These are phyloP conservation scores for Gossypium gossypioides DNA, from an alignment of 441 rosid genomes.

Conservation along the genomic window DNA sequence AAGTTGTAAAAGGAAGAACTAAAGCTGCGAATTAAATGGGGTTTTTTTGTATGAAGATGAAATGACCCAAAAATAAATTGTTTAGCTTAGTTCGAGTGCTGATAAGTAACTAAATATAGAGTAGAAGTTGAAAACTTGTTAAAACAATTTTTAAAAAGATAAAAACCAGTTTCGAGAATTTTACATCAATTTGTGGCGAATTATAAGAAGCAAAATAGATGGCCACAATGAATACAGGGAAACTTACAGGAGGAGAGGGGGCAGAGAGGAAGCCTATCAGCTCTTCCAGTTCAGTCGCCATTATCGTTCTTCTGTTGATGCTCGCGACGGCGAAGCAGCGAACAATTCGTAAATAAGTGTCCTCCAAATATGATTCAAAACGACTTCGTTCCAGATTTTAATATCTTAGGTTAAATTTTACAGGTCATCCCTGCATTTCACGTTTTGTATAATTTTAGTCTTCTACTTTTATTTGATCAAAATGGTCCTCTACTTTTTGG, in stretches of 20 bases:
- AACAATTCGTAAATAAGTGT: neutral
- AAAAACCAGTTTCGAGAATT: neutral
- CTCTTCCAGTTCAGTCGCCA: slow-evolving; percentile 88
- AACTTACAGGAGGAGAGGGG: slow-evolving; percentile 58
- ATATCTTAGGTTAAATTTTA: too few species aligned
- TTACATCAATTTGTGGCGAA: neutral
- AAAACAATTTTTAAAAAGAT: neutral
- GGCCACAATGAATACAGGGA: neutral
- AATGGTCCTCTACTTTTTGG: too few species aligned
- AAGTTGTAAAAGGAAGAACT: neutral
- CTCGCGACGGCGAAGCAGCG: slow-evolving; percentile 1
- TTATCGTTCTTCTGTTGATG: slow-evolving; percentile 14
- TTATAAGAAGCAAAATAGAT: neutral
- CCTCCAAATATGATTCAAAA: neutral
- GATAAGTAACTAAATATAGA: neutral
- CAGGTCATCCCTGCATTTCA: too few species aligned
- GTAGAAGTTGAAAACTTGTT: neutral
- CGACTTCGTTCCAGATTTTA: neutral
- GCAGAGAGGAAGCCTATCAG: slow-evolving; percentile 58
- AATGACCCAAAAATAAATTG: neutral
- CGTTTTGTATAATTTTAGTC: too few species aligned
- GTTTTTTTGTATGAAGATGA: neutral
- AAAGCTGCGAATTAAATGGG: neutral
- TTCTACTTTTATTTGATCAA: too few species aligned
- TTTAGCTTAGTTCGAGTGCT: neutral